Percentiles rank a stretch among this genome's conserved stretches.
Conservation (phyloP, 768 basidiomycete genomes). For the Lentinus brumalis region DNA sequence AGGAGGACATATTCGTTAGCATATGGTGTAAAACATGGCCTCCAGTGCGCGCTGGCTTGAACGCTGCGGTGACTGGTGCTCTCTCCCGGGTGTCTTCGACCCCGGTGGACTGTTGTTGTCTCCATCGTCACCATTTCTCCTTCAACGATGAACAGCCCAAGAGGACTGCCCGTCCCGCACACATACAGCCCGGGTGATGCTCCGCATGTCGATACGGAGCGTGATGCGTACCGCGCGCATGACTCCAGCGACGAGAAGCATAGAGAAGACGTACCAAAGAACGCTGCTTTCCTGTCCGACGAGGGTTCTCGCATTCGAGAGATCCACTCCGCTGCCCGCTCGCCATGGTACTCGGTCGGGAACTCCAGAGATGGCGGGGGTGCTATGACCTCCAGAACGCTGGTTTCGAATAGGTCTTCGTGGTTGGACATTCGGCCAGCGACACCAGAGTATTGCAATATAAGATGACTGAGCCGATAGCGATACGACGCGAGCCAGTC, state of each 20-base stretch:
- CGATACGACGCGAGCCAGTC: background rate
- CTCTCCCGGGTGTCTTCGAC: too few species aligned
- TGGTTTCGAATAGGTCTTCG: constrained; percentile 64
- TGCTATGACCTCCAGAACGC: constrained; percentile 60
- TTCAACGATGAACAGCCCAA: too few species aligned
- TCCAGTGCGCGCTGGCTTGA: too few species aligned
- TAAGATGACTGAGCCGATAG: background rate
- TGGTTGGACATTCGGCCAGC: constrained; percentile 41
- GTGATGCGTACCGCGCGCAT: too few species aligned
- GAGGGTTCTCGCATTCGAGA: constrained; percentile 41
- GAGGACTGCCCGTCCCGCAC: too few species aligned
- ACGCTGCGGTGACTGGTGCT: too few species aligned
- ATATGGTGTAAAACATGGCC: too few species aligned
- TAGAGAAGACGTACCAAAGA: constrained; percentile 59
- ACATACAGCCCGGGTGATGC: too few species aligned
- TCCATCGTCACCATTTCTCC: too few species aligned
- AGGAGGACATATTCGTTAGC: background rate
- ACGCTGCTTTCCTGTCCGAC: constrained; percentile 64
- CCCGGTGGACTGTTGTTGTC: too few species aligned
- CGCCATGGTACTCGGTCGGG: constrained; percentile 43
- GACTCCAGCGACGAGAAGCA: too few species aligned
- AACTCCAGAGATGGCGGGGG: constrained; percentile 67
- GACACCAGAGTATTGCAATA: background rate
- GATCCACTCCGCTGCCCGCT: constrained; percentile 57
- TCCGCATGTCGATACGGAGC: too few species aligned